These are phyloP conservation scores for Trichoderma arundinaceum DNA, from an alignment of 2,329 filamentous ascomycete genomes.

Conservation along the genomic window DNA sequence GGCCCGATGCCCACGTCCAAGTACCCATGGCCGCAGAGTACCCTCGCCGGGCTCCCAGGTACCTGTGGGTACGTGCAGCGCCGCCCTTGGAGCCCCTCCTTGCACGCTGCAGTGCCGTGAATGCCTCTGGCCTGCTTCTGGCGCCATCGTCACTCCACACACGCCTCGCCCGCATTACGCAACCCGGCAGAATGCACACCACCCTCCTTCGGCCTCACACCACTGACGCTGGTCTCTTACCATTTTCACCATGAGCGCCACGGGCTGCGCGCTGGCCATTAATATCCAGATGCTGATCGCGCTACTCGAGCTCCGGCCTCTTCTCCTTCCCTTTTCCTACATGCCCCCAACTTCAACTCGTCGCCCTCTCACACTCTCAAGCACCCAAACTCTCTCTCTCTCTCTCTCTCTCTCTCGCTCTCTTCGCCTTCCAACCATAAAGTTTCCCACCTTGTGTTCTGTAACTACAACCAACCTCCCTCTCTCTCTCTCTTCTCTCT, in stretches of 20 bases:
- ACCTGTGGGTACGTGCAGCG: background rate
- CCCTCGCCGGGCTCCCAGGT: background rate
- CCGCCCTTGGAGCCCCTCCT: background rate
- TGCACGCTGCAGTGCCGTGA: background rate
- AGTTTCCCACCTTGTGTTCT: background rate
- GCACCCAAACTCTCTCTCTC: conserved; percentile 27
- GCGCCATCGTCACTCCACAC: conserved; percentile 24
- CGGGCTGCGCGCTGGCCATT: conserved; percentile 24
- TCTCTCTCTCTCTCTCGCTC: background rate
- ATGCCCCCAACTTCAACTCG: conserved; percentile 35
- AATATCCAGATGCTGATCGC: conserved; percentile 26
- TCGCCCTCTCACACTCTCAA: conserved; percentile 25
- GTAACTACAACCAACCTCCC: background rate
- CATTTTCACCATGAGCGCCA: conserved; percentile 10
- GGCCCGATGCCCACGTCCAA: fast-evolving
- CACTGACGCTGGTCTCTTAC: conserved; percentile 3
- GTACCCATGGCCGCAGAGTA: background rate
- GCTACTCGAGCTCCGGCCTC: background rate
- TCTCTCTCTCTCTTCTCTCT: background rate
- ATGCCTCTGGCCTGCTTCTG: background rate
- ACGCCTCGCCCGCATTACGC: conserved; percentile 20
- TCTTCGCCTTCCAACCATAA: background rate
- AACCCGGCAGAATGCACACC: conserved; percentile 3
- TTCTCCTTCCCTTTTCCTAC: conserved; percentile 31
- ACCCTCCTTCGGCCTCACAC: conserved; percentile 22